phyloP scores from a whole-genome alignment of 2,329 filamentous ascomycete species.

The Talaromyces pinophilus region DNA sequence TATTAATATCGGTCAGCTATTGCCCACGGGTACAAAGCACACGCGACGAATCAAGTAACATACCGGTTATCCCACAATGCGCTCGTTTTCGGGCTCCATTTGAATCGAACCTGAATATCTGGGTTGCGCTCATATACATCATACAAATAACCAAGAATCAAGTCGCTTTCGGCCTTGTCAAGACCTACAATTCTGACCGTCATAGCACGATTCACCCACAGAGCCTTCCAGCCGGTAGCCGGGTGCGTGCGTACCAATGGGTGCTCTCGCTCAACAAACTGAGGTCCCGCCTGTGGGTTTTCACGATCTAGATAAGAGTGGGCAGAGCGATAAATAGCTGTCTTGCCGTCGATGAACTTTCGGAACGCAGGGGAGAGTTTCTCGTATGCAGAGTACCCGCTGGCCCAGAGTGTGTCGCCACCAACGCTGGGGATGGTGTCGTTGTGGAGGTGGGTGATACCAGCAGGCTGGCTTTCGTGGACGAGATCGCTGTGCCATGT shows the following conservation, averaged over 20 bases:
- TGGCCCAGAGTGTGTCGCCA: constrained; percentile 73
- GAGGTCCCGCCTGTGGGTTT: constrained; percentile 61
- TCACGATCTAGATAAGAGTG: constrained; percentile 68
- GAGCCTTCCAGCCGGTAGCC: constrained; percentile 71
- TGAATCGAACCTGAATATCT: constrained; percentile 72
- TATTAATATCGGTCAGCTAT: constrained; percentile 28
- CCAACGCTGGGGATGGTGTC: constrained; percentile 66
- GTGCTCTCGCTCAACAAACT: constrained; percentile 67
- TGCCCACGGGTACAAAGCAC: neutral
- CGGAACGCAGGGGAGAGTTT: constrained; percentile 71
- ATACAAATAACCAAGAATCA: constrained; percentile 66
- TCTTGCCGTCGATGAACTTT: constrained; percentile 66
- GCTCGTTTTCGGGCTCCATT: constrained; percentile 67
- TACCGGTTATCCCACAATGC: constrained; percentile 71
- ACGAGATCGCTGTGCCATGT: constrained; percentile 72
- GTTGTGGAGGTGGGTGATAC: constrained; percentile 70
- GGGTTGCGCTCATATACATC: constrained; percentile 69
- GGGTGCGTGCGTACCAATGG: constrained; percentile 71
- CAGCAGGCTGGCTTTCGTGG: constrained; percentile 69
- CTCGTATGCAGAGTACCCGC: constrained; percentile 70
- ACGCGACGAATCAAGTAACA: constrained; percentile 9
- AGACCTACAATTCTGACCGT: constrained; percentile 68
- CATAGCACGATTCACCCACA: constrained; percentile 72
- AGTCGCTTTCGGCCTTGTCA: constrained; percentile 68
- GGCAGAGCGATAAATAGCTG: constrained; percentile 66